phyloP scores from a whole-genome alignment of 306 rosid species.

The Quercus robur region DNA sequence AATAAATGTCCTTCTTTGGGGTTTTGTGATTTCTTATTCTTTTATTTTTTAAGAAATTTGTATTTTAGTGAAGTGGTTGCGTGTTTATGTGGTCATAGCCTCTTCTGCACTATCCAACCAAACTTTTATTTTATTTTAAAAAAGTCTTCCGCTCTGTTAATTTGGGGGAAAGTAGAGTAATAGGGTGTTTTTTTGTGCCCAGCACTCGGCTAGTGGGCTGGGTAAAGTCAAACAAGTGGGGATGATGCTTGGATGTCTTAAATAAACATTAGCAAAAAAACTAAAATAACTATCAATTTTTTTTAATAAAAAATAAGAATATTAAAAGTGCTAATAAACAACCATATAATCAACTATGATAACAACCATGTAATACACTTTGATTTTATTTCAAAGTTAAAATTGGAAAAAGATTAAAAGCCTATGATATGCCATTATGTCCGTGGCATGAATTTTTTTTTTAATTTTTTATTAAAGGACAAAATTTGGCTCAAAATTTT shows the following conservation, averaged over 20 bases:
- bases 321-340: no score
- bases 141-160: neutral
- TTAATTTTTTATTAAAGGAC: no score
- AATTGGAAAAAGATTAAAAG: no score
- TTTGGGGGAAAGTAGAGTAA: neutral
- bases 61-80: neutral
- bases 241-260: constrained; percentile 14
- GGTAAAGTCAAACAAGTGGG: constrained; percentile 20
- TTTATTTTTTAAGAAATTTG: neutral
- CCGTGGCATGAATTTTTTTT: no score
- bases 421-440: no score
- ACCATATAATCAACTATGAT: no score
- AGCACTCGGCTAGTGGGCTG: constrained; percentile 13
- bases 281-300: neutral
- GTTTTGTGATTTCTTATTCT: constrained; percentile 8
- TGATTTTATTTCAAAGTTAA: no score
- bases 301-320: no score
- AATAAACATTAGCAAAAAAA: neutral
- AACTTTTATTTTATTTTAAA: no score
- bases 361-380: no score
- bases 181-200: constrained; percentile 5
- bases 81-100: neutral
- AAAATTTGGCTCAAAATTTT: no score
- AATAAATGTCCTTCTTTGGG: no score
- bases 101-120: neutral